Evolutionary conservation across 2,329 filamentous ascomycete species (phyloP).

Genomic region (Fusarium sp.): DNA sequence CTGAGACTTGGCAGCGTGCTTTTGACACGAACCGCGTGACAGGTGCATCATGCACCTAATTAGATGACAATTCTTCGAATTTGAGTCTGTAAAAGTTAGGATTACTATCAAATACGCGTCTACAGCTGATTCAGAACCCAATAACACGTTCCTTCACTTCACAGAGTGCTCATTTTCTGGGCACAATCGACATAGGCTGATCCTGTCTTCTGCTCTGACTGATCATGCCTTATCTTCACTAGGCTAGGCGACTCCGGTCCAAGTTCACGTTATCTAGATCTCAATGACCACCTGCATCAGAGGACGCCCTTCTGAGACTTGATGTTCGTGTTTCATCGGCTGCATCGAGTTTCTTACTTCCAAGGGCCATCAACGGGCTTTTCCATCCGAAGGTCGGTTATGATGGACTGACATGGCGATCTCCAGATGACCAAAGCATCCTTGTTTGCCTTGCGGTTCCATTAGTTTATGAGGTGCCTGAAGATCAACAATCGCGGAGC

Average conservation of each 20-base stretch:
- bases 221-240: too few relatives aligned
- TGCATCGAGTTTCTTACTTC: not conserved
- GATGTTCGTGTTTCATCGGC: not conserved
- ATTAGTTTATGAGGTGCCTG: too few relatives aligned
- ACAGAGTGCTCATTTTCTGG: not conserved
- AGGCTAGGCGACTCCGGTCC: not conserved
- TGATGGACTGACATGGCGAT: not conserved
- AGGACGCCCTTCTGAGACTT: not conserved
- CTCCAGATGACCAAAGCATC: not conserved
- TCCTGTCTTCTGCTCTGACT: not conserved
- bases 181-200: not conserved
- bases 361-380: not conserved
- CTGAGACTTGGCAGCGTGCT: not conserved
- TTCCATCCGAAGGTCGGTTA: accelerated
- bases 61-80: not conserved
- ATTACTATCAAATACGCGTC: too few relatives aligned
- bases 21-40: not conserved
- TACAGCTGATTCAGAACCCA: not conserved
- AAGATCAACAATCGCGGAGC: too few relatives aligned
- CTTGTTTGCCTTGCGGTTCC: not conserved
- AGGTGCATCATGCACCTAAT: not conserved
- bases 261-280: too few relatives aligned
- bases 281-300: not conserved
- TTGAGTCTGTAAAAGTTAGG: too few relatives aligned
- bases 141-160: accelerated